These are phyloP conservation scores for Populus hybrid DNA, from an alignment of 441 rosid genomes.

Conservation along the genomic window DNA sequence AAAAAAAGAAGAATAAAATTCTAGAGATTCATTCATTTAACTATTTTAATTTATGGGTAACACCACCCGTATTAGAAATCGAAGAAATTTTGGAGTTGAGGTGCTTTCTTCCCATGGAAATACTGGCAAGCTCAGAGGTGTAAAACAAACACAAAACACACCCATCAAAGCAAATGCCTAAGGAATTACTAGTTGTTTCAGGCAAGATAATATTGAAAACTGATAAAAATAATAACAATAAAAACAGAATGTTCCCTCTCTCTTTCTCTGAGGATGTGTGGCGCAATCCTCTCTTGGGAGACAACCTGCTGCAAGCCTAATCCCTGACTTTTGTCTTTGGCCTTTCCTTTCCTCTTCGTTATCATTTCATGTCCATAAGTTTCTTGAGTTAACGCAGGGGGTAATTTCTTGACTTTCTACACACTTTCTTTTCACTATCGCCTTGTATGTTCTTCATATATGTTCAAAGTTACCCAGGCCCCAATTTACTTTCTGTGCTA, in stretches of 20 bases:
- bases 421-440: background rate
- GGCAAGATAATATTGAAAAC: conserved; percentile 10
- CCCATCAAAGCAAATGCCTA: conserved; percentile 29
- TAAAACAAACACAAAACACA: conserved; percentile 10
- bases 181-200: conserved; percentile 11
- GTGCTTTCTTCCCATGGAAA: background rate
- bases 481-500: background rate
- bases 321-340: conserved; percentile 23
- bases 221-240: background rate
- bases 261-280: background rate
- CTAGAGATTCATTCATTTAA: too few species aligned
- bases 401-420: conserved; percentile 27
- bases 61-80: background rate
- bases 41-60: background rate
- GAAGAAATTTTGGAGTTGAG: background rate
- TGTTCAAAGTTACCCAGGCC: background rate
- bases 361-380: background rate
- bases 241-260: conserved; percentile 20
- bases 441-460: background rate
- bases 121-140: background rate
- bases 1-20: too few species aligned
- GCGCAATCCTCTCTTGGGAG: conserved; percentile 13
- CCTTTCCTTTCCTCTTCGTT: background rate
- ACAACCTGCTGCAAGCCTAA: conserved; percentile 24
- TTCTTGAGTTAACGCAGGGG: conserved; percentile 2